Evolutionary conservation across 768 basidiomycete genomes (phyloP), one percentile per base, ranked within the genome.

Genomic region (Lactifluus volemus): DNA sequence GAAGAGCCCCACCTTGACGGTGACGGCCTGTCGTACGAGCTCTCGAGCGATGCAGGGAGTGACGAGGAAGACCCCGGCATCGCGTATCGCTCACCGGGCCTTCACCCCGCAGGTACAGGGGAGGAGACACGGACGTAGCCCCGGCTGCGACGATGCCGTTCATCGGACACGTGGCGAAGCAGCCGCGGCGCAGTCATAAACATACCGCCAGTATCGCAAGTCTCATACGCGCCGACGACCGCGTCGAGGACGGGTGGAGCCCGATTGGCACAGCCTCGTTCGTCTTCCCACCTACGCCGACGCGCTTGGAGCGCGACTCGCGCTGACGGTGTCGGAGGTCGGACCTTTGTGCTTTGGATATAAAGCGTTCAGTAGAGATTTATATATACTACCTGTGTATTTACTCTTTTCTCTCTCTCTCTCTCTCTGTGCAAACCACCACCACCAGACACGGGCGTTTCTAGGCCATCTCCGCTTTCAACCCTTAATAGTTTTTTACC

Each of bases 181-280:
- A 70, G 55, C 63, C 65, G 55, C 72, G 71, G 55, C 78, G 77
- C 64, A 79, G 76, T 34, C 90, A 92, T 71, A 75, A 81, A 39
- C 90, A 92, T 69, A 92, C 89, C 1, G 90, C 90, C 21, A 89
- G 86, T 64, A 92, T 92, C 64, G 88, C 85, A 12, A 90, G 88
- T 69, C 72, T 92, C 61, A 89, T 92, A 57, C 78, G 88, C 9
- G 81, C 85, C 5, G 87, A 89, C 42, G 88, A 92, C 67, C 73
- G 88, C 32, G 83, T 82, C n/a, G 87, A 85, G 68, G 90, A 89
- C 65, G 88, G 86, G 2, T 91, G 89, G 89, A 89, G 88, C 71
- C 85, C 87, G 6, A 84, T 89, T 66, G 67, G 78, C 69, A 60
- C 41, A 0, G 77, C 75, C 30, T 75, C 77, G 53, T 86, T 88